Percentiles rank a stretch among this genome's conserved stretches.
Evolutionary conservation across 2,329 filamentous ascomycete genomes (phyloP).

Genomic region (Thielaviopsis populi): DNA sequence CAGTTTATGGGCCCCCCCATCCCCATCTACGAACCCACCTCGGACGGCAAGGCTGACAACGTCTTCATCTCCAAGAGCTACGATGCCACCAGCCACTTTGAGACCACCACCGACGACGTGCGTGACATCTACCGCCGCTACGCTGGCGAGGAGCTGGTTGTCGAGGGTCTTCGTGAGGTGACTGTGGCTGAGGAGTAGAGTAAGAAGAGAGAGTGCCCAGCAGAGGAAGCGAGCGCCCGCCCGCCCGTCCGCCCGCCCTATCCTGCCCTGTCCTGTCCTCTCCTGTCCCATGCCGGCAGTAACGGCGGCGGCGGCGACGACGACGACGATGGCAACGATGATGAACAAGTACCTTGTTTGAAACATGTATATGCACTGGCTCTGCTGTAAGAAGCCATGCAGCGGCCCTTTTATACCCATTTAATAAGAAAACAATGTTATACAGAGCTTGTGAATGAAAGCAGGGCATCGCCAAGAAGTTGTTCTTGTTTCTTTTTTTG

Average conservation of each 20-base stretch:
- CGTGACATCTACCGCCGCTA: conserved; percentile 80
- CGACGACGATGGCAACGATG: too few species aligned
- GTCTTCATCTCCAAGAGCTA: conserved; percentile 98
- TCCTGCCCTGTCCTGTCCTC: too few species aligned
- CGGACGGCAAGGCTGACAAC: conserved; percentile 70
- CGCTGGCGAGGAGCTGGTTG: conserved; percentile 70
- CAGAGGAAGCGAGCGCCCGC: too few species aligned
- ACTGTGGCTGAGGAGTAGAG: conserved; percentile 45
- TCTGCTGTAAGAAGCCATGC: background rate
- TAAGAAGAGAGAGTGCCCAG: too few species aligned
- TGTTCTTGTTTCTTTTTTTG: background rate
- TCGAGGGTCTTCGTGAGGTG: conserved; percentile 72
- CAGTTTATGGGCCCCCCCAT: conserved; percentile 90
- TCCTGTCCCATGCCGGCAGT: too few species aligned
- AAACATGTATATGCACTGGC: conserved; percentile 14
- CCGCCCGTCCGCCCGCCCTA: too few species aligned
- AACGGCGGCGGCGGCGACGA: too few species aligned
- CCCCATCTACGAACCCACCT: conserved; percentile 81
- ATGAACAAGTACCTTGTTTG: background rate
- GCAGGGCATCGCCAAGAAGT: background rate
- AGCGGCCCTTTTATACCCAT: conserved; percentile 17
- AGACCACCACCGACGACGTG: conserved; percentile 82
- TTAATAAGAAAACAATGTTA: conserved; percentile 17
- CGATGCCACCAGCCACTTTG: conserved; percentile 94
- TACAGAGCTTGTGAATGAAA: conserved; percentile 1